These are phyloP conservation scores for Plantago major DNA, from an alignment of 257 asterid species.

Conservation along the genomic window DNA sequence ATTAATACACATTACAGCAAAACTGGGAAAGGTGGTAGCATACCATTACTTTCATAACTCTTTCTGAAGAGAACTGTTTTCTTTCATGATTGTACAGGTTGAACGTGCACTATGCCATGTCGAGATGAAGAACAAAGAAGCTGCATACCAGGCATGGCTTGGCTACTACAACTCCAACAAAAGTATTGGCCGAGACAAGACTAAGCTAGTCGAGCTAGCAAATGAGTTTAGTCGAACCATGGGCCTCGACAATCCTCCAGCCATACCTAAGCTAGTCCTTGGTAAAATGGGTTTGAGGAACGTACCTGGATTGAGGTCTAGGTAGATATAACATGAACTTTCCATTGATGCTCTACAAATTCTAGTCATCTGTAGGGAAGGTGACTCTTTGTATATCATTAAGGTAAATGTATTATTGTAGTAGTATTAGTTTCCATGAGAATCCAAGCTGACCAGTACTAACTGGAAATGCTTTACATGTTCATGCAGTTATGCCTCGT, in stretches of 20 bases:
- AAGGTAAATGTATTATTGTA: no score
- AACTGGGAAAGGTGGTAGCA: background rate
- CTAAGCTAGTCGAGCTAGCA: conserved; percentile 76
- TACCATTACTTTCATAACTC: no score
- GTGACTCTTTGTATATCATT: no score
- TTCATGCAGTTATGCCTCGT: background rate
- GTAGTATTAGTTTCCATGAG: no score
- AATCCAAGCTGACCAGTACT: background rate
- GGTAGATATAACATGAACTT: no score
- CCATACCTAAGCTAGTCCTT: conserved; percentile 69
- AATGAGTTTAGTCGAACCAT: conserved; percentile 84
- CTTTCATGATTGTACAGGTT: conserved; percentile 39
- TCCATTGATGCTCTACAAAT: no score
- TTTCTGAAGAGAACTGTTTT: background rate
- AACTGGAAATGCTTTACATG: background rate
- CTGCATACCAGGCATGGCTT: conserved; percentile 98
- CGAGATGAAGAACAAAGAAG: conserved; percentile 83
- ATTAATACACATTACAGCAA: background rate
- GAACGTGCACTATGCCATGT: conserved; percentile 59
- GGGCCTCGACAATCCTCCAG: conserved; percentile 93
- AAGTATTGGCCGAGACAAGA: conserved; percentile 63
- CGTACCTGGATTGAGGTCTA: conserved; percentile 31
- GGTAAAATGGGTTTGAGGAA: conserved; percentile 92
- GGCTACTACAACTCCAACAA: conserved; percentile 89
- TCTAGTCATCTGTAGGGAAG: no score